These are phyloP conservation scores for Bonia amplexicaulis DNA, from an alignment of 176 grass and related monocot species.

Conservation along the genomic window DNA sequence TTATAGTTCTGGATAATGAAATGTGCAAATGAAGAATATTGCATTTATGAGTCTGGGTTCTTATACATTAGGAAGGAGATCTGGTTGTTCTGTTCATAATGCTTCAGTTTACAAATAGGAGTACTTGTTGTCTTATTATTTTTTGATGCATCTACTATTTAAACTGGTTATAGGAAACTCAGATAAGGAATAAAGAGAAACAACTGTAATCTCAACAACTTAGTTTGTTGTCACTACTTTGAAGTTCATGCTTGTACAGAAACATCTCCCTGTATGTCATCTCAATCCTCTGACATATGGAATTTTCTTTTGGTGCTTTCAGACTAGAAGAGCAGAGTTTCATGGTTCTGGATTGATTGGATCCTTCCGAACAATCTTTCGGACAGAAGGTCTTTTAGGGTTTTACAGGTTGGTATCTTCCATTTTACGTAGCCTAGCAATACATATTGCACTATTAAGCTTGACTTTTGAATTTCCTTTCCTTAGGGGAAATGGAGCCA, in stretches of 20 bases:
- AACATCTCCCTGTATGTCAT: neutral
- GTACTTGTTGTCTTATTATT: neutral
- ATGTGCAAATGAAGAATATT: slow-evolving; percentile 15
- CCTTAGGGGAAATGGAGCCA: slow-evolving; percentile 84
- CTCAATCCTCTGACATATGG: slow-evolving; percentile 5
- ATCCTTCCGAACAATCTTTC: slow-evolving; percentile 77
- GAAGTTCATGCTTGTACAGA: slow-evolving; percentile 6
- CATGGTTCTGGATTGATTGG: slow-evolving; percentile 68
- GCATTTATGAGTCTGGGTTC: neutral
- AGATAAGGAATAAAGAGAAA: neutral
- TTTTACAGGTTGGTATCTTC: slow-evolving; percentile 71
- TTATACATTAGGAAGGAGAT: neutral
- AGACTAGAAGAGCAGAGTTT: slow-evolving; percentile 93
- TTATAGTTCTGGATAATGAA: neutral
- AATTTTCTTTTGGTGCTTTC: slow-evolving; percentile 27
- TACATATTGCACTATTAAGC: neutral
- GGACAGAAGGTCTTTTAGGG: slow-evolving; percentile 86
- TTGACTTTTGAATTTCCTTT: slow-evolving; percentile 31
- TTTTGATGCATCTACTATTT: neutral
- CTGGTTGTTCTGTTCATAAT: neutral
- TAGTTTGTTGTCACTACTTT: neutral
- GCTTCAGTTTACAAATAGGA: neutral
- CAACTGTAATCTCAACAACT: neutral
- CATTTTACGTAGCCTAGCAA: neutral
- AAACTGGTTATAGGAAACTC: neutral